phyloP scores from a whole-genome alignment of 257 asterid genomes.

The Rhazya stricta region DNA sequence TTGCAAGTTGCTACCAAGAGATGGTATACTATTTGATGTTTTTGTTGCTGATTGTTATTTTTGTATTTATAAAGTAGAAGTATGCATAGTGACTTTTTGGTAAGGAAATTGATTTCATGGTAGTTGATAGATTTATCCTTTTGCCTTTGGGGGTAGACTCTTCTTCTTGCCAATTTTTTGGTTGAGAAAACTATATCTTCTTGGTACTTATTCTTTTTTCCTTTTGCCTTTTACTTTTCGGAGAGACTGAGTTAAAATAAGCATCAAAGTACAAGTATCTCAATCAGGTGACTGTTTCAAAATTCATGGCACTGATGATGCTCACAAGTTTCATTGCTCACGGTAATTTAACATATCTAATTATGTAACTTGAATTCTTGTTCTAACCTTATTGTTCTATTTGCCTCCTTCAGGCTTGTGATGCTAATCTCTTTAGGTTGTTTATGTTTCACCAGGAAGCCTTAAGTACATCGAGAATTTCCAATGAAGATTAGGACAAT shows the following conservation, averaged over 20 bases:
- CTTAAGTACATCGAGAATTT: conserved; percentile 47
- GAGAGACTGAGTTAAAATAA: conserved; percentile 62
- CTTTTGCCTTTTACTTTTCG: too few species aligned
- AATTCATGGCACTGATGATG: conserved; percentile 55
- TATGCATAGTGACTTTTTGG: background rate
- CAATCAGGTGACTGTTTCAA: conserved; percentile 64
- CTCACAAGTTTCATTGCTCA: conserved; percentile 55
- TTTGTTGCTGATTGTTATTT: background rate
- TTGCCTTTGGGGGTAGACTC: background rate
- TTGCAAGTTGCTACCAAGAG: background rate
- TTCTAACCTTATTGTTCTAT: background rate
- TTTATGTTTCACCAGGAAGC: conserved; percentile 60
- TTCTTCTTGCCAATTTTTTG: background rate
- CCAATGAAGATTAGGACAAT: conserved; percentile 68
- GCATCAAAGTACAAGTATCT: conserved; percentile 71
- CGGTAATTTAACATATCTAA: conserved; percentile 21
- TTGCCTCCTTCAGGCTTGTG: background rate
- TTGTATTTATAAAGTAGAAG: background rate
- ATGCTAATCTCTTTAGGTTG: conserved; percentile 11
- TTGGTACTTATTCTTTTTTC: background rate
- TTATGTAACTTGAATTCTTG: background rate
- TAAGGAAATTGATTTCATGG: background rate
- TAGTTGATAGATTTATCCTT: background rate
- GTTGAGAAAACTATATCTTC: conserved; percentile 4
- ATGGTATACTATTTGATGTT: background rate